Base-by-base conservation (phyloP, 768 basidiomycete species). In the Lactarius tabidus region DNA sequence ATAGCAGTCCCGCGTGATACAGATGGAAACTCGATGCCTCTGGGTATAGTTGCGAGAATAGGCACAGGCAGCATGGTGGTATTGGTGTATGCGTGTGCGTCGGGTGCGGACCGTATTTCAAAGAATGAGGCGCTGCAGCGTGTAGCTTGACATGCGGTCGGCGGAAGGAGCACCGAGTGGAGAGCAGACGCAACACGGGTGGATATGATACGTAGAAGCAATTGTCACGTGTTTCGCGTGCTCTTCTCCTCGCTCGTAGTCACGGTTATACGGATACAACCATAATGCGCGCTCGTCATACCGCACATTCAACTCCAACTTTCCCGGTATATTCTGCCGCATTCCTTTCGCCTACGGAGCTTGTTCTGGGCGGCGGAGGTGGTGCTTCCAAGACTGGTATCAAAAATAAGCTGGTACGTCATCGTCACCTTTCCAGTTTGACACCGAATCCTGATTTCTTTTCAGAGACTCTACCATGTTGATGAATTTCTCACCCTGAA, bases 271-370 rank as follows among this genome's bases (percentile, higher is more conserved):
- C 53, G 6, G 43, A 23, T n/a, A 23, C 29, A 43, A 23, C 33
- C 63, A 71, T 31, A 70, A 97, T 97, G 85, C 87, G 95, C 64
- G 85, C 90, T 57, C 81, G 83, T 67, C 95, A 98, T 75, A 86
- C 85, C 3, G 74, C 83, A 28, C 93, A 96, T 71, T 73, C 86
- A n/a, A 80, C 95, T 12, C 82, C 88, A 9, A 77, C 84, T 1
- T 98, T 96, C 74, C 96, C 96, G 0, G 88, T 97, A 57, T 97
- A 94, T 73, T 91, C 91, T 6, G 85, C 88, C 59, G 85, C 86
- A 17, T 98, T 95, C 77, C 72, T 91, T 12, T 82, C 87, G 0
- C 81, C 87, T n/a, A 79, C 84, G 28, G 79, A 84, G 29, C 77
- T 98, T 23, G 80, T 95, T 2, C 80, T 96, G 7, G 96, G 94